Conservation (phyloP, 352 stramenopile species). For the Phytophthora ramorum region DNA sequence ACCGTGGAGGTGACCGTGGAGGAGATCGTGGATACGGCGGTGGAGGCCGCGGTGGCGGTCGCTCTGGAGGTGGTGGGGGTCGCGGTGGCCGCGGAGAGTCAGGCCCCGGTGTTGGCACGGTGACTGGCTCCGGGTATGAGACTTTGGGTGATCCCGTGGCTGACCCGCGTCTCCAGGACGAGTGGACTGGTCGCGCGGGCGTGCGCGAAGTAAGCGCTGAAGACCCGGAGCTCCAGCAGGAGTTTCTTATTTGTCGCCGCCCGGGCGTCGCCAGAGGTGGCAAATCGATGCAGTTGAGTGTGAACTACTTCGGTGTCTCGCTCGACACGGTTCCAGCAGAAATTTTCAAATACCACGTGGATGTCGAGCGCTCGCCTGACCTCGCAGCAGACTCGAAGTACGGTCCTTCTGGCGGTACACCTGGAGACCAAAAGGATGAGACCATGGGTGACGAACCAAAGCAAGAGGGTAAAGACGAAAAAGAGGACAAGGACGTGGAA, state of each 20-base stretch:
- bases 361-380: constrained; percentile 59
- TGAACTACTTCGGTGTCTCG: constrained; percentile 77
- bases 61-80: constrained; percentile 39
- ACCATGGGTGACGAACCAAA: constrained; percentile 44
- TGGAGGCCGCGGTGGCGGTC: constrained; percentile 35
- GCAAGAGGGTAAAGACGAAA: constrained; percentile 38
- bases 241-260: constrained; percentile 57
- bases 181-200: constrained; percentile 49
- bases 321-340: constrained; percentile 51
- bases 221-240: constrained; percentile 45
- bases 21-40: constrained; percentile 36
- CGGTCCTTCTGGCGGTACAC: constrained; percentile 38
- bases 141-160: constrained; percentile 51
- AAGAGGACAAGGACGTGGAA: constrained; percentile 52
- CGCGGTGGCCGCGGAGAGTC: constrained; percentile 43
- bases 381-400: constrained; percentile 50
- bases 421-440: constrained; percentile 49
- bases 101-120: constrained; percentile 45
- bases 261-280: constrained; percentile 42
- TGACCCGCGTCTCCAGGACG: constrained; percentile 60
- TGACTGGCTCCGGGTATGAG: constrained; percentile 63
- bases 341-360: constrained; percentile 82
- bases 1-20: constrained; percentile 19
- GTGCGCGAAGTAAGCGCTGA: constrained; percentile 49
- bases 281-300: constrained; percentile 48